Base-by-base conservation (phyloP, 345 rosid species). In the Pistacia atlantica region DNA sequence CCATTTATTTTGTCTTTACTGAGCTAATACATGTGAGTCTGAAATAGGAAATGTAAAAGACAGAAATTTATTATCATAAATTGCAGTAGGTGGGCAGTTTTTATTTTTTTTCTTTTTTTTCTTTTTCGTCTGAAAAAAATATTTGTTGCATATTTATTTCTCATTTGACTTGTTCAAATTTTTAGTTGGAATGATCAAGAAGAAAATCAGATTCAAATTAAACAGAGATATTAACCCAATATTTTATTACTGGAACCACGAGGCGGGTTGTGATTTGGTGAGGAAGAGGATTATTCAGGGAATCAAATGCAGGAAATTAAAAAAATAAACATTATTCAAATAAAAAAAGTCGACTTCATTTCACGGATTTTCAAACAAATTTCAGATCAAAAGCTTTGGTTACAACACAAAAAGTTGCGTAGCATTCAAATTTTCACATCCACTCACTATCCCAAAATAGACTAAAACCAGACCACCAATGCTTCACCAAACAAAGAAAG, bases 301-400 rank as follows among this genome's bases (percentile, higher is more conserved):
- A 25, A 0, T 25, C 25, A 25, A 25, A 25, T 25, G 1, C 1
- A 25, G 25, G 25, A 25, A 25, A 25, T 25, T 25, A 25, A 25
- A 25, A 25, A 25, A 25, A 25, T 25, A 25, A 25, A 25, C 25
- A 17, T 11, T 10, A 25, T 62, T n/a, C 0, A 56, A 63, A 11
- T 9, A n/a, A 65, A 22, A 37, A 65, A 84, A 63, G 78, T 76
- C 72, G 5, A 13, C 75, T 72, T 52, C 75, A 7, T 81, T 73
- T 81, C 88, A 85, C 84, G 87, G 91, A 83, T 71, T 84, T 73
- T 78, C 76, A 60, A 77, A 55, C 75, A 65, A 68, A 18, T 8
- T 65, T 73, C 37, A 73, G 67, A 72, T 66, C n/a, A 31, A 62
- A 65, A 45, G 73, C 46, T 37, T 56, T 8, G 52, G 33, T 66